These are phyloP conservation scores for Serendipita indica DNA, from an alignment of 768 basidiomycete genomes.

Conservation along the genomic window DNA sequence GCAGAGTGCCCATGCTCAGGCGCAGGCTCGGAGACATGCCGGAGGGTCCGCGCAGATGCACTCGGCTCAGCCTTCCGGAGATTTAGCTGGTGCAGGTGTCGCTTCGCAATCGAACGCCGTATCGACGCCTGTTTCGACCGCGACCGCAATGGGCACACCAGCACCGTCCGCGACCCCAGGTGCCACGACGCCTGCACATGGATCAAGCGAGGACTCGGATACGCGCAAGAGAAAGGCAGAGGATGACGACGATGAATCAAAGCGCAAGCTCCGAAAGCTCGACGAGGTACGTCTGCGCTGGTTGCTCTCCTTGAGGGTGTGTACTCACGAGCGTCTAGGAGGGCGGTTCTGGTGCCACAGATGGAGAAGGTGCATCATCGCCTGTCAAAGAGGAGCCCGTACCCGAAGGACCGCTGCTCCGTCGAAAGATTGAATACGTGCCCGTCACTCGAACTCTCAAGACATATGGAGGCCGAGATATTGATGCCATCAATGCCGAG, in stretches of 20 bases:
- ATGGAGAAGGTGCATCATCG: background rate
- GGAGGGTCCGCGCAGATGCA: background rate
- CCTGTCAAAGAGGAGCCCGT: constrained; percentile 2
- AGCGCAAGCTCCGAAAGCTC: background rate
- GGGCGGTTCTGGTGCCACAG: background rate
- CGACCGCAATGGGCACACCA: background rate
- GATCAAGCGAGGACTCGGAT: constrained; percentile 1
- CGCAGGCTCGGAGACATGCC: background rate
- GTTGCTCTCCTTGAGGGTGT: background rate
- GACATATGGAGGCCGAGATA: constrained; percentile 68
- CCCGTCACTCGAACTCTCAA: constrained; percentile 64
- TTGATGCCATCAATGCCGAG: constrained; percentile 51
- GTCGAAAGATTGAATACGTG: constrained; percentile 78
- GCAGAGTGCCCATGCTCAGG: background rate
- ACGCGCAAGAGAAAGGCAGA: background rate
- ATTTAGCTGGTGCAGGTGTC: background rate
- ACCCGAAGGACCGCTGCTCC: constrained; percentile 15
- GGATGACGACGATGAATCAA: background rate
- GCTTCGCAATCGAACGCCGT: background rate
- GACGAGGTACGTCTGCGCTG: background rate
- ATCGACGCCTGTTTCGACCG: background rate
- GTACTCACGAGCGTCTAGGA: background rate
- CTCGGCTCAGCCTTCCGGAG: background rate
- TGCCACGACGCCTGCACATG: constrained; percentile 3
- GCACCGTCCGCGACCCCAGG: background rate